phyloP scores from a whole-genome alignment of 495 filamentous ascomycete genomes.

The Thozetella sp. region DNA sequence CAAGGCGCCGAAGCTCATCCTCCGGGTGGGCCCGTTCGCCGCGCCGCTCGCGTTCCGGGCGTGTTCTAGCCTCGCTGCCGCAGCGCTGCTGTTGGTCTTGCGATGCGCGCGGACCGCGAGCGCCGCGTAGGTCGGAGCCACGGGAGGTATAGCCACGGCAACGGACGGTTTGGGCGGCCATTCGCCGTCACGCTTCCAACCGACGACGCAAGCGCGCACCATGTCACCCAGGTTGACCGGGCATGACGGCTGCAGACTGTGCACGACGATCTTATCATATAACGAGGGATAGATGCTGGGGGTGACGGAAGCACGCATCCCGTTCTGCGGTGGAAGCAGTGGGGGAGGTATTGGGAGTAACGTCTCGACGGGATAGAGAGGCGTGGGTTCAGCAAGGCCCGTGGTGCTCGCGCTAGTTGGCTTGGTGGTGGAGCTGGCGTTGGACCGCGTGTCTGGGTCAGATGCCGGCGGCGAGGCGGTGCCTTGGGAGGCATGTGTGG shows the following conservation, averaged over 20 bases:
- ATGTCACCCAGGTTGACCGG: conserved; percentile 87
- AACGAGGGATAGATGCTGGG: conserved; percentile 76
- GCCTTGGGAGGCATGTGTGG: conserved; percentile 21
- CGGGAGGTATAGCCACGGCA: conserved; percentile 25
- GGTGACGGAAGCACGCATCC: conserved; percentile 73
- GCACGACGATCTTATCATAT: conserved; percentile 83
- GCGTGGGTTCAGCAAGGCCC: conserved; percentile 2
- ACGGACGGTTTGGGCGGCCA: conserved; percentile 76
- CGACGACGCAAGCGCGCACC: conserved; percentile 78
- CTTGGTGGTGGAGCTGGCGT: conserved; percentile 13
- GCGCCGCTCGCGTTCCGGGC: conserved; percentile 18
- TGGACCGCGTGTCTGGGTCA: neutral
- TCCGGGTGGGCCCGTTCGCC: conserved; percentile 7
- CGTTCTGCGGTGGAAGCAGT: conserved; percentile 66
- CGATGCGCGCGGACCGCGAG: conserved; percentile 35
- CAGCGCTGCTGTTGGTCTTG: conserved; percentile 17
- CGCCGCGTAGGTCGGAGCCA: conserved; percentile 17
- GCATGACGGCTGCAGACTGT: conserved; percentile 75
- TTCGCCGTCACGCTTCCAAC: conserved; percentile 92
- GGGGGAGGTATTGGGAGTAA: conserved; percentile 65
- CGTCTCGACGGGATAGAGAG: conserved; percentile 39
- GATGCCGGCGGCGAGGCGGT: neutral
- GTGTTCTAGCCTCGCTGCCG: conserved; percentile 17
- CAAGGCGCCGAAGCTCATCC: conserved; percentile 28
- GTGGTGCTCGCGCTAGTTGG: conserved; percentile 16